Evolutionary conservation across 2,329 filamentous ascomycete genomes (phyloP).

Genomic region (Fusarium humuli): DNA sequence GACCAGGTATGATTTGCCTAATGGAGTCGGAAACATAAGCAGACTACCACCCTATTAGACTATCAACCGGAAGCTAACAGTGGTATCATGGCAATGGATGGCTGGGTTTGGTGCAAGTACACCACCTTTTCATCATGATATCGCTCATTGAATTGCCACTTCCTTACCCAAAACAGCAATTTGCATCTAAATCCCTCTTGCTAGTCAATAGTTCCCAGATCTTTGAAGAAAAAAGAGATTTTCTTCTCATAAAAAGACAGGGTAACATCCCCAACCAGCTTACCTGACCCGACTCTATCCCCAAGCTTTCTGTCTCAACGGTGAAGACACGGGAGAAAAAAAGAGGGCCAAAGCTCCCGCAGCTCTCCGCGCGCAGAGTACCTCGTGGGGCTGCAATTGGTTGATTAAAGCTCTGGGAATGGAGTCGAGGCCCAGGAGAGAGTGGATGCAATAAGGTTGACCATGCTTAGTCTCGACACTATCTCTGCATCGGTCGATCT

Average conservation of each 20-base stretch:
- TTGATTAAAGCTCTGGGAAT: constrained; percentile 8
- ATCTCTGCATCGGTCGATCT: constrained; percentile 37
- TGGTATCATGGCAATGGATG: constrained; percentile 25
- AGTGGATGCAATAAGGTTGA: constrained; percentile 36
- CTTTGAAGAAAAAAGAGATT: background rate
- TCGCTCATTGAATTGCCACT: constrained; percentile 16
- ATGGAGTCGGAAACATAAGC: constrained; percentile 10
- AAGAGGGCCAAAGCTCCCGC: constrained; percentile 27
- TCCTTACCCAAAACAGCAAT: constrained; percentile 6
- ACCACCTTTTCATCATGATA: constrained; percentile 32
- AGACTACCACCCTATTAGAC: constrained; percentile 3
- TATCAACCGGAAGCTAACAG: background rate
- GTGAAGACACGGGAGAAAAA: constrained; percentile 8
- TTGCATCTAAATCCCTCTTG: constrained; percentile 4
- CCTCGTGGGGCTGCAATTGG: constrained; percentile 39
- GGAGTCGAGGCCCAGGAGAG: constrained; percentile 28
- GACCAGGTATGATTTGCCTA: constrained; percentile 11
- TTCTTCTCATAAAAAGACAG: background rate
- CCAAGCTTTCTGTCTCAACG: constrained; percentile 16
- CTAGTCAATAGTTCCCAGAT: background rate
- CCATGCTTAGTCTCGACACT: constrained; percentile 29
- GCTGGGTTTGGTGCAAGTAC: constrained; percentile 10
- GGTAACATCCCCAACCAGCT: background rate
- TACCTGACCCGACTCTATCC: background rate
- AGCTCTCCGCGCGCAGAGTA: constrained; percentile 9